A percentile compares a stretch with the other conserved stretches of the same genome.
Conservation (phyloP, 495 filamentous ascomycete species). For the Apodospora peruviana region DNA sequence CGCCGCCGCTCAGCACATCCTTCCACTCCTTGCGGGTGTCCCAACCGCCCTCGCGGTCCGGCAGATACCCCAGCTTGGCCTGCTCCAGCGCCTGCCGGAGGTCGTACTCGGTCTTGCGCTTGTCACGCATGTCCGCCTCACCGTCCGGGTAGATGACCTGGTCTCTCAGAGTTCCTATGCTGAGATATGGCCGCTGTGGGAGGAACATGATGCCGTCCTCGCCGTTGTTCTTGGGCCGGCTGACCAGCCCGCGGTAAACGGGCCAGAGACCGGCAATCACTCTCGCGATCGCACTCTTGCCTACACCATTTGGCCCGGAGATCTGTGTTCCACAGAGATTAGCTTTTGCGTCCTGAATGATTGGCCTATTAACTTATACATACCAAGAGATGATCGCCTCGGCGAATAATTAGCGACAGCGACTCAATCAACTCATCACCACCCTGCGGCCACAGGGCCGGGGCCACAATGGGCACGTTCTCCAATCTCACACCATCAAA, state of each 20-base stretch:
- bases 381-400: constrained; percentile 81
- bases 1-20: constrained; percentile 92
- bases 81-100: constrained; percentile 73
- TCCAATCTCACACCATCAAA: constrained; percentile 94
- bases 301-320: constrained; percentile 90
- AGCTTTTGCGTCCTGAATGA: background rate
- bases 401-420: constrained; percentile 78
- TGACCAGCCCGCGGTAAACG: constrained; percentile 84
- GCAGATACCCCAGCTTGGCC: constrained; percentile 81
- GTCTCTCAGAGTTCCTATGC: constrained; percentile 89
- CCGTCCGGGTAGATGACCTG: constrained; percentile 98
- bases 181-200: constrained; percentile 89
- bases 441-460: constrained; percentile 72
- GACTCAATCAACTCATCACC: constrained; percentile 89
- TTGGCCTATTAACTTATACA: background rate
- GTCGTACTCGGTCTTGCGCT: constrained; percentile 65
- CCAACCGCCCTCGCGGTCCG: constrained; percentile 91
- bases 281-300: constrained; percentile 85
- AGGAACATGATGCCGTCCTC: constrained; percentile 97
- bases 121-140: constrained; percentile 86
- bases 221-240: constrained; percentile 71
- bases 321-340: constrained; percentile 39
- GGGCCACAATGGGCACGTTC: constrained; percentile 87
- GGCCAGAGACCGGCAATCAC: constrained; percentile 95
- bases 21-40: constrained; percentile 98